Percentiles rank a stretch among this genome's conserved stretches.
Evolutionary conservation across 148 eudicot genomes (phyloP).

Genomic region (Heliamphora exappendiculata): DNA sequence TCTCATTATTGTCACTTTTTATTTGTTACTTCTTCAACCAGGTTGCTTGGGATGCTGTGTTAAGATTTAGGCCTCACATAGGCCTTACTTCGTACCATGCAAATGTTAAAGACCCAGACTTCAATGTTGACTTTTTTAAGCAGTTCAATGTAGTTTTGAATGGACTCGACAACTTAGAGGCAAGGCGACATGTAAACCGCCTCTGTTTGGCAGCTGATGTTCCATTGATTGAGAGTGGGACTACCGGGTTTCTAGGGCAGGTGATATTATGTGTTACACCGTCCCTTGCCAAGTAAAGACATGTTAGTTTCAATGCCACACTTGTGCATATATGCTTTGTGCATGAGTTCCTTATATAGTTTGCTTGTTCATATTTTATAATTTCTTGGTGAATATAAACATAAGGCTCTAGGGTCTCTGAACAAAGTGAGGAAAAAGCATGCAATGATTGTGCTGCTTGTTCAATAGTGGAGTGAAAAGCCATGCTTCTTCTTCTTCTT

Average conservation of each 20-base stretch:
- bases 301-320: not conserved
- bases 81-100: slow-evolving; percentile 87
- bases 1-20: not conserved
- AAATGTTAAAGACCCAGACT: slow-evolving; percentile 77
- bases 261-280: slow-evolving; percentile 22
- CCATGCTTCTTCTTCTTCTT: too few relatives aligned
- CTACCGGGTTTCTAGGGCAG: slow-evolving; percentile 96
- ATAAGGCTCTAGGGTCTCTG: not conserved
- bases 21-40: slow-evolving; percentile 13
- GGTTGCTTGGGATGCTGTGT: slow-evolving; percentile 95
- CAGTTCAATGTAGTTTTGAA: slow-evolving; percentile 79
- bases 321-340: slow-evolving; percentile 4
- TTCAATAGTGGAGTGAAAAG: not conserved
- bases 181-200: slow-evolving; percentile 94
- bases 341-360: not conserved
- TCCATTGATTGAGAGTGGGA: slow-evolving; percentile 88
- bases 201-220: slow-evolving; percentile 89
- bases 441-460: not conserved
- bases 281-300: not conserved
- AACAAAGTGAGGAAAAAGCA: not conserved
- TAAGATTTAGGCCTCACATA: slow-evolving; percentile 78
- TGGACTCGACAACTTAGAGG: slow-evolving; percentile 95
- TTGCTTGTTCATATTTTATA: not conserved
- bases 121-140: slow-evolving; percentile 88
- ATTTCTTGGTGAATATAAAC: not conserved